Evolutionary conservation across 2,329 filamentous ascomycete genomes (phyloP), one percentile per base, ranked within the genome.

Genomic region (Apiospora sp.): DNA sequence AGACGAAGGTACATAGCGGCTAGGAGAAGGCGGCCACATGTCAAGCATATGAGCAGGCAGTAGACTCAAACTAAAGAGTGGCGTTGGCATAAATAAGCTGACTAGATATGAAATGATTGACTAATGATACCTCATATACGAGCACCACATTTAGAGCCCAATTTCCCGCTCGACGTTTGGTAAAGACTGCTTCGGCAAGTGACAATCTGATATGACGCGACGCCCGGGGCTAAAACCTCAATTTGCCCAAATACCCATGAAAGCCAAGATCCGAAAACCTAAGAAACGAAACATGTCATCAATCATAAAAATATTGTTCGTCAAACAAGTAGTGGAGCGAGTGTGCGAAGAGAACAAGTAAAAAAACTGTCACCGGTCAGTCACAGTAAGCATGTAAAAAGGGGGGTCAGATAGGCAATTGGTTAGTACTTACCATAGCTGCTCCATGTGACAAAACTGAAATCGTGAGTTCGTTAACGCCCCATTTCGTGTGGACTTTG

Each of bases 61-160:
- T 64, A 41, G 27, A 51, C 54, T 61, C 54, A n/a, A 61, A 22
- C 13, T 30, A 61, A 78, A 41, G 72, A 73, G 54, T 73, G 75
- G 10, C 22, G 34, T 64, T 64, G 34, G 71, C 72, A 72, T 74
- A 71, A 27, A 41, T 41, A 72, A 74, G 71, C 73, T 75, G 73
- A 43, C 54, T 74, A 73, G 73, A 73, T 71, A 71, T 73, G 68
- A 71, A 75, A 75, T 71, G 75, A 75, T 71, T 72, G 71, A 74
- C 74, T 76, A 73, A 77, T 75, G 72, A 75, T 75, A 78, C 69
- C 73, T 75, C 58, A 41, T 61, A 34, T 64, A 69, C 14, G 43
- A 37, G 61, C 68, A 37, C n/a, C 34, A 43, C 34, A 24, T 41
- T 64, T 12, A 64, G 3, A 64, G 46, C 24, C n/a, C 12, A 27